Conservation (phyloP, 495 filamentous ascomycete species). For the Aspergillus panamensis region DNA sequence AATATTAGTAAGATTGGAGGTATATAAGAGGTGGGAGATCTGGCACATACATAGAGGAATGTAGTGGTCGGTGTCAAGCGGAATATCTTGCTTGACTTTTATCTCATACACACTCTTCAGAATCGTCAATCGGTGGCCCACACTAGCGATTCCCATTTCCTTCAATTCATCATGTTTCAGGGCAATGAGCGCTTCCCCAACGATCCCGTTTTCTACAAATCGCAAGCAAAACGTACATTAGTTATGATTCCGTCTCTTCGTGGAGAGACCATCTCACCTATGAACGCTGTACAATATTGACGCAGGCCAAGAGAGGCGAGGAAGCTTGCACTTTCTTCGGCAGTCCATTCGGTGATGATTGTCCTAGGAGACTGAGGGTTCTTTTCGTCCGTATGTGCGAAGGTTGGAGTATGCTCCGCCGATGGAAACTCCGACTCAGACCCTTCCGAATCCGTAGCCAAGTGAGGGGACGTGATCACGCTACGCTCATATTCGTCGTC, state of each 20-base stretch:
- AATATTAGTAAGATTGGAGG: conserved; percentile 19
- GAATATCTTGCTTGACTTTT: conserved; percentile 87
- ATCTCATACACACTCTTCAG: conserved; percentile 92
- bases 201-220: conserved; percentile 79
- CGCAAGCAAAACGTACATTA: conserved; percentile 1
- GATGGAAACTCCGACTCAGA: conserved; percentile 79
- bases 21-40: neutral
- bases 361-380: conserved; percentile 64
- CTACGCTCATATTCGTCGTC: conserved; percentile 93
- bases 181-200: conserved; percentile 85
- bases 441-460: conserved; percentile 72
- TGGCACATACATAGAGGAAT: conserved; percentile 77
- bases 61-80: conserved; percentile 89
- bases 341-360: conserved; percentile 84
- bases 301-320: conserved; percentile 72
- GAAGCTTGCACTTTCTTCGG: conserved; percentile 84
- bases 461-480: conserved; percentile 65
- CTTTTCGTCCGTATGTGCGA: conserved; percentile 63
- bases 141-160: conserved; percentile 87
- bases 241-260: neutral
- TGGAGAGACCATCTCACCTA: conserved; percentile 54
- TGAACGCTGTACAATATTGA: conserved; percentile 78
- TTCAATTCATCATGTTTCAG: conserved; percentile 90
- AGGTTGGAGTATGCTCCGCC: conserved; percentile 81
- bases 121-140: conserved; percentile 91